Conservation (phyloP, 2,329 filamentous ascomycete species). For the Thelonectria rubi region DNA sequence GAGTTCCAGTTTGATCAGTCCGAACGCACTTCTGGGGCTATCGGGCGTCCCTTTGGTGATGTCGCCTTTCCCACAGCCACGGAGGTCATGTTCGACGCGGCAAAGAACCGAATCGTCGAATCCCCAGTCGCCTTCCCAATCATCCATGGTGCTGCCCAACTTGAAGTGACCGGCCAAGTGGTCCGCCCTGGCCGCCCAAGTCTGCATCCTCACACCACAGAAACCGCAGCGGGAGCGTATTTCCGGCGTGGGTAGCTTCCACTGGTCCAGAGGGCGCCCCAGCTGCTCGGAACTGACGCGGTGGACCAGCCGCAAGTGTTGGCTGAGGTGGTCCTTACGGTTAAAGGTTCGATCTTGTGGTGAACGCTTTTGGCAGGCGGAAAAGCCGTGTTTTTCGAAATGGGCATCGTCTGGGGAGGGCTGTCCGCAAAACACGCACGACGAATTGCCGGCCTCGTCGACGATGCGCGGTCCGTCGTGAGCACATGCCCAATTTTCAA, state of each 20-base stretch:
- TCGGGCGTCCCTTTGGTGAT: too few species aligned
- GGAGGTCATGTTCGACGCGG: not conserved
- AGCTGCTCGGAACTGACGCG: not conserved
- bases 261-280: not conserved
- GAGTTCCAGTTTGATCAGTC: too few species aligned
- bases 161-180: constrained; percentile 5
- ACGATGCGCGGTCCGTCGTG: constrained; percentile 38
- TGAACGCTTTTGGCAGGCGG: constrained; percentile 58
- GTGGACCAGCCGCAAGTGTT: constrained; percentile 6
- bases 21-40: too few species aligned
- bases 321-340: constrained; percentile 1
- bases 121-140: constrained; percentile 5
- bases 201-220: not conserved
- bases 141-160: not conserved
- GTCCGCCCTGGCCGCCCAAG: not conserved
- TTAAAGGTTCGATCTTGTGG: constrained; percentile 43
- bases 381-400: constrained; percentile 45
- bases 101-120: not conserved
- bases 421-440: constrained; percentile 49
- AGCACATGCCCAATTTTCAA: constrained; percentile 55
- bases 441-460: constrained; percentile 53
- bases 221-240: constrained; percentile 4
- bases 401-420: constrained; percentile 44
- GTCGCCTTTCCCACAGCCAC: too few species aligned
- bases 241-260: not conserved